These are phyloP conservation scores for Amphichorda felina DNA, from an alignment of 2,329 filamentous ascomycete genomes.

Conservation along the genomic window DNA sequence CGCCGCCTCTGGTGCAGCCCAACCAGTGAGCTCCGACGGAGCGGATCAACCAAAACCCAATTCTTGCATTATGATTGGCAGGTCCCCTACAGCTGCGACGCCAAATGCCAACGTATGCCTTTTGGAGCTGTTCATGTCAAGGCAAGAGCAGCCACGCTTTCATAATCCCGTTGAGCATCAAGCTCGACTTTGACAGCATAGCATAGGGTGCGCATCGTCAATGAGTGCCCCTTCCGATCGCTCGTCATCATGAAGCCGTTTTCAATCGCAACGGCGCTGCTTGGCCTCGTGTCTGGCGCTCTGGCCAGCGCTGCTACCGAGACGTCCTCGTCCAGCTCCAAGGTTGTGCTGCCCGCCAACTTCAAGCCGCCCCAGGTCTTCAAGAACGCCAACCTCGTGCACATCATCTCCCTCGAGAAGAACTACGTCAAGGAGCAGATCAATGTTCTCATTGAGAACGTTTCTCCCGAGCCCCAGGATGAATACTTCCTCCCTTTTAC, in stretches of 20 bases:
- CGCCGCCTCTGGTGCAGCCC: too few relatives aligned
- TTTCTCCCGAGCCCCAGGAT: conserved; percentile 63
- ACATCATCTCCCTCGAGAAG: conserved; percentile 87
- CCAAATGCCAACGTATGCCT: conserved; percentile 2
- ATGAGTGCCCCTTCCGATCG: conserved; percentile 16
- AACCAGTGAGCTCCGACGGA: conserved; percentile 1
- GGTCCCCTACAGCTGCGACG: conserved; percentile 1
- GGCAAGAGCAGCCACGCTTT: conserved; percentile 2
- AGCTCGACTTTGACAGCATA: conserved; percentile 6
- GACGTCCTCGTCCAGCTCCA: conserved; percentile 33
- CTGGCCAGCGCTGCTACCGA: conserved; percentile 24
- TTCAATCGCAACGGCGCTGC: conserved; percentile 42
- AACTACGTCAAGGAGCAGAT: conserved; percentile 80
- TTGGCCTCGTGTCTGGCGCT: conserved; percentile 41
- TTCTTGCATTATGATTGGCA: neutral
- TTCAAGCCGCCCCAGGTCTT: conserved; percentile 87
- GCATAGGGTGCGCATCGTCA: conserved; percentile 16
- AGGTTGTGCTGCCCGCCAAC: conserved; percentile 45
- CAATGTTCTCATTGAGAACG: conserved; percentile 91
- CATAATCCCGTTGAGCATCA: neutral
- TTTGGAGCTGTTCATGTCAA: neutral
- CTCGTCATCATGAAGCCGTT: conserved; percentile 26
- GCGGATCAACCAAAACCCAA: conserved; percentile 1
- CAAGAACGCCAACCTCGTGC: conserved; percentile 85
- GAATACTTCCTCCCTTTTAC: conserved; percentile 91